Base-by-base conservation (phyloP, 176 grass and related monocot genomes). In the Aegilops sharonensis region DNA sequence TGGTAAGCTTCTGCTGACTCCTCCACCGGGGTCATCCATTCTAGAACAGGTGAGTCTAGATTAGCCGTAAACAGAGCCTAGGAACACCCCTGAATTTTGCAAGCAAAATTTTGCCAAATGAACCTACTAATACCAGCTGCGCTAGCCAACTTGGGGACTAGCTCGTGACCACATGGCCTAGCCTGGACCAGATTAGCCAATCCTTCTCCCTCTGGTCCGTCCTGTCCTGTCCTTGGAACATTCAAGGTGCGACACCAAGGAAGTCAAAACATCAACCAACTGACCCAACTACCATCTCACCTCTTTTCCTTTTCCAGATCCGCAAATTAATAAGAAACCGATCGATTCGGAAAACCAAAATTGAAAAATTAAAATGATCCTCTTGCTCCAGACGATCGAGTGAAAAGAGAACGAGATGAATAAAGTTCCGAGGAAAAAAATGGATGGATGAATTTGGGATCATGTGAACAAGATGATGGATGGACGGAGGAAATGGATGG, bases 211-310 rank as follows among this genome's bases (percentile, higher is more conserved):
- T 18, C 80, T 34, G 56, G 45, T 15, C 67, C 52, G 52, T 56
- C 17, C 39, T 10, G 37, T 42, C 40, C 40, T 42, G 10, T 45
- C 42, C 54, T 9, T 59, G 54, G 7, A 59, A 21, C 54, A 9
- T 59, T 59, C 54, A 67, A 80, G 81, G 54, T 89, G 39, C 64
- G 64, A 75, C 68, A 89, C 54, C 54, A 6, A 20, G 18, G 6
- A 20, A 57, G 52, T 57, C 52, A 57, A 57, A 57, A 57, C 50
- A 59, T 9, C 18, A 21, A 59, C 54, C 54, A 59, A 59, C 54
- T 20, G 8, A 0, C 54, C 54, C 54, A 59, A 59, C 54, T 8
- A 59, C 54, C 54, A 59, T 59, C 6, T 18, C 18, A 21, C 54
- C 54, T 54, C 5, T 18, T 54, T 6, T 54, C 50, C 50, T 6